phyloP scores from a whole-genome alignment of 129 eudicot genomes.

The Oenanthe sinensis region DNA sequence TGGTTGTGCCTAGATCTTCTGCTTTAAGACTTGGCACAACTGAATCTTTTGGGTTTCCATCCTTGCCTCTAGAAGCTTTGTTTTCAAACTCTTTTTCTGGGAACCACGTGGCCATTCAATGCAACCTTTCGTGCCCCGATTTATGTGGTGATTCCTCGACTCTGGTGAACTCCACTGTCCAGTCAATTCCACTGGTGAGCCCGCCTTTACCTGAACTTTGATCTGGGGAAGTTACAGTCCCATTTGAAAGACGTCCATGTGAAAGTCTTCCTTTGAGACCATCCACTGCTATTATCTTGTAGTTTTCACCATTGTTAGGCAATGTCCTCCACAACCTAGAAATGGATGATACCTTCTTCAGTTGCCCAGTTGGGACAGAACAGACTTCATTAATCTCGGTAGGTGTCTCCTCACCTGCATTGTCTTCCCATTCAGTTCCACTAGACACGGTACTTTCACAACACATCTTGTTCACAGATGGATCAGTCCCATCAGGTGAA shows the following conservation, averaged over 20 bases:
- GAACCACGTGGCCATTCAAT: constrained; percentile 78
- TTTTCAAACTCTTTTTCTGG: constrained; percentile 70
- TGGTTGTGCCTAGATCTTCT: constrained; percentile 42
- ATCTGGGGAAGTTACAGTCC: constrained; percentile 36
- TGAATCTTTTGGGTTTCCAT: constrained; percentile 84
- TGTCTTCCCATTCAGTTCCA: constrained; percentile 61
- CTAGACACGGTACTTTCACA: constrained; percentile 41
- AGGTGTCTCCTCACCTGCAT: constrained; percentile 36
- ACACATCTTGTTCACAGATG: constrained; percentile 42
- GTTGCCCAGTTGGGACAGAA: constrained; percentile 34
- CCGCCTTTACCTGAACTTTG: constrained; percentile 33
- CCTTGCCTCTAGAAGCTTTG: constrained; percentile 70
- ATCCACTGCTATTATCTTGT: constrained; percentile 58
- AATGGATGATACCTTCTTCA: constrained; percentile 50
- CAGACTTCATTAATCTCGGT: constrained; percentile 67
- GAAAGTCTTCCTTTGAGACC: constrained; percentile 69
- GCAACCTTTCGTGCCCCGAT: constrained; percentile 78
- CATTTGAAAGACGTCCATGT: constrained; percentile 38
- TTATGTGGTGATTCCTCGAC: constrained; percentile 42
- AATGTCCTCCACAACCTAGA: constrained; percentile 68
- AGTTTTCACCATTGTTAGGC: constrained; percentile 53
- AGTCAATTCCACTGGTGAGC: constrained; percentile 29
- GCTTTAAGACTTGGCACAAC: constrained; percentile 85
- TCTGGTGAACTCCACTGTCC: constrained; percentile 83
- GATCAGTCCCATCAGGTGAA: constrained; percentile 65